Evolutionary conservation across 495 filamentous ascomycete genomes (phyloP).

Genomic region (Trichocladium uniseriatum): DNA sequence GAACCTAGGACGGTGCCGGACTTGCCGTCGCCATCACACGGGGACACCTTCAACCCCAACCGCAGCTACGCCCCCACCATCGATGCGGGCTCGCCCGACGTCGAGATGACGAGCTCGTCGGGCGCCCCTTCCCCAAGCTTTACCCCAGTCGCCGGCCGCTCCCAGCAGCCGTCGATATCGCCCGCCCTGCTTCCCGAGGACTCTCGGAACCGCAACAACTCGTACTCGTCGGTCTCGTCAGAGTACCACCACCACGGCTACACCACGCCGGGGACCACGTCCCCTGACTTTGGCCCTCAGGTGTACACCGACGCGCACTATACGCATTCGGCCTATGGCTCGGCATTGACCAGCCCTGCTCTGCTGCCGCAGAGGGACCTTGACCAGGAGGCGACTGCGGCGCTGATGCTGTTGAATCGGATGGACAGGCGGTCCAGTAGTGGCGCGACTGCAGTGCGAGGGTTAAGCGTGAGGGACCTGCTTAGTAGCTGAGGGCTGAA

Average conservation of each 20-base stretch:
- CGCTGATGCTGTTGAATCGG: conserved; percentile 66
- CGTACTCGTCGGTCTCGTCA: conserved; percentile 37
- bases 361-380: conserved; percentile 39
- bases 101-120: conserved; percentile 39
- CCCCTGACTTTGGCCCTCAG: conserved; percentile 38
- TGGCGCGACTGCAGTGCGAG: conserved; percentile 26
- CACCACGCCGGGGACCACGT: conserved; percentile 37
- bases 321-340: conserved; percentile 27
- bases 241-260: conserved; percentile 37
- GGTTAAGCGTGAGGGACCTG: conserved; percentile 75
- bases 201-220: conserved; percentile 30
- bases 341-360: conserved; percentile 42
- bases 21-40: conserved; percentile 17
- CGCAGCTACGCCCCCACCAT: background rate
- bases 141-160: conserved; percentile 22
- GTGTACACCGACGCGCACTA: conserved; percentile 6
- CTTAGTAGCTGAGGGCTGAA: conserved; percentile 56
- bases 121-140: conserved; percentile 5
- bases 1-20: conserved; percentile 1
- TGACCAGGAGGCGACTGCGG: conserved; percentile 74
- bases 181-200: conserved; percentile 37
- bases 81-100: conserved; percentile 24
- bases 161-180: conserved; percentile 38
- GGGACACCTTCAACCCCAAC: conserved; percentile 22
- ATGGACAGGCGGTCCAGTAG: conserved; percentile 45